A percentile compares a stretch with the other conserved stretches of the same genome.
Conservation (phyloP, 208 protist species). For the Crithidia sp. region DNA sequence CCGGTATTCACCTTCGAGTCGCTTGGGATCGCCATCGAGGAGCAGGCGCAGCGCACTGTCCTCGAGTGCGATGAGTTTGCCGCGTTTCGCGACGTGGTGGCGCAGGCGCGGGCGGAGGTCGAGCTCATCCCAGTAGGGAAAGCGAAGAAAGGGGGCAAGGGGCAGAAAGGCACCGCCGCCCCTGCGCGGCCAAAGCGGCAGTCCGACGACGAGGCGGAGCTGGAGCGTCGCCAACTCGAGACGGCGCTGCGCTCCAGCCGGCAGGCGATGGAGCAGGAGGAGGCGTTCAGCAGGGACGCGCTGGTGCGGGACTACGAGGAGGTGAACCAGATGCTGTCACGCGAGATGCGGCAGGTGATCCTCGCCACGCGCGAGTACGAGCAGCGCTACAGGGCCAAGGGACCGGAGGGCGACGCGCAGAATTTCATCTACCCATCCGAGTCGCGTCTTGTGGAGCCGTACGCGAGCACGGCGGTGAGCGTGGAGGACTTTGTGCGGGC, state of each 20-base stretch:
- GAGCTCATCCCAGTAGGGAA: slow-evolving; percentile 45
- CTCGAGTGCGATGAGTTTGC: slow-evolving; percentile 50
- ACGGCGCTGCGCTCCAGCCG: slow-evolving; percentile 45
- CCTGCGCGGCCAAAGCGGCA: slow-evolving; percentile 45
- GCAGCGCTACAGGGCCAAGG: slow-evolving; percentile 52
- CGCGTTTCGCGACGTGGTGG: slow-evolving; percentile 40
- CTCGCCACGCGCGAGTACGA: slow-evolving; percentile 69
- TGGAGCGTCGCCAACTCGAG: slow-evolving; percentile 61
- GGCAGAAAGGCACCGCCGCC: slow-evolving; percentile 35
- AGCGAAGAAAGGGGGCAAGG: slow-evolving; percentile 59
- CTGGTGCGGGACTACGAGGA: slow-evolving; percentile 64
- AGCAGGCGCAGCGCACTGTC: slow-evolving; percentile 53
- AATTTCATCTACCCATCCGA: slow-evolving; percentile 72
- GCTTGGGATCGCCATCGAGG: slow-evolving; percentile 67
- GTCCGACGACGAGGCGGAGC: slow-evolving; percentile 57
- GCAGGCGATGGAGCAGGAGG: slow-evolving; percentile 65
- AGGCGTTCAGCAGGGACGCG: slow-evolving; percentile 39
- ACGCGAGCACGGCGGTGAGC: slow-evolving; percentile 57
- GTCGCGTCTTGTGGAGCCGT: slow-evolving; percentile 69
- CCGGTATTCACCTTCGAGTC: slow-evolving; percentile 58
- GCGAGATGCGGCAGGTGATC: slow-evolving; percentile 64
- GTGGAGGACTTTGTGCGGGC: slow-evolving; percentile 73
- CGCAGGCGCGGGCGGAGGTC: slow-evolving; percentile 40
- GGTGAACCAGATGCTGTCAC: slow-evolving; percentile 61
- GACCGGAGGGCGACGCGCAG: slow-evolving; percentile 25